Base-by-base conservation (phyloP, 2,329 filamentous ascomycete species). In the Fusarium penzigii region DNA sequence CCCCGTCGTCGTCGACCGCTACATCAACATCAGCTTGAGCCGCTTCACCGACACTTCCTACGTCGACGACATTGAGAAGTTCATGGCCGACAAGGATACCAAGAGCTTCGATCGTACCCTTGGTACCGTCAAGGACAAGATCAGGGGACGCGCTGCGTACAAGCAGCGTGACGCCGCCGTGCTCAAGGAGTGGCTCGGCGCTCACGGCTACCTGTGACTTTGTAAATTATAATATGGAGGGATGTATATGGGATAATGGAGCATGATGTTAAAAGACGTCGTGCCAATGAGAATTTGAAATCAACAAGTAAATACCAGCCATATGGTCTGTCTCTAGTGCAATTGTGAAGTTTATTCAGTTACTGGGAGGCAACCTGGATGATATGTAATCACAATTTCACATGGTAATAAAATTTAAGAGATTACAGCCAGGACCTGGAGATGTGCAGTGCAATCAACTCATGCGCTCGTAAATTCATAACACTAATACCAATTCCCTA, bases 41-140 rank as follows among this genome's bases (percentile, higher is more conserved):
- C 89, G 89, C 68, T 97, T 95, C 69, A 84, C 89, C 3, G 86
- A 91, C 63, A 74, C 78, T 13, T 80, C 82, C 57, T 80, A 84
- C 14, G 82, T 90, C 56, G 79, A 85, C 58, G 91, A 97, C 48
- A 94, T 99, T 64, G 80, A 86, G 45, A 70, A 75, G 3, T 99
- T 99, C 79, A 99, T 97, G 78, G 80, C 83, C 63, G 82, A 83
- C 65, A 96, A 93, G 78, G 90, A 97, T 67, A 93, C 89, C 16
- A 85, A 85, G 65, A 89, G 86, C 44, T 97, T 92, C 72, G 89
- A 95, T 70, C 86, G 94, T 49, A 92, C 90, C 5, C 75, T 99
- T 46, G 87, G 88, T 59, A 90, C 95, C 59, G 87, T 93, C 57
- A 86, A 87, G 69, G 94, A 97, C 70, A 92, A 87, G 57, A 90